These are phyloP conservation scores for Williopsis jadinii DNA, from an alignment of 1,139 yeast species.

Conservation along the genomic window DNA sequence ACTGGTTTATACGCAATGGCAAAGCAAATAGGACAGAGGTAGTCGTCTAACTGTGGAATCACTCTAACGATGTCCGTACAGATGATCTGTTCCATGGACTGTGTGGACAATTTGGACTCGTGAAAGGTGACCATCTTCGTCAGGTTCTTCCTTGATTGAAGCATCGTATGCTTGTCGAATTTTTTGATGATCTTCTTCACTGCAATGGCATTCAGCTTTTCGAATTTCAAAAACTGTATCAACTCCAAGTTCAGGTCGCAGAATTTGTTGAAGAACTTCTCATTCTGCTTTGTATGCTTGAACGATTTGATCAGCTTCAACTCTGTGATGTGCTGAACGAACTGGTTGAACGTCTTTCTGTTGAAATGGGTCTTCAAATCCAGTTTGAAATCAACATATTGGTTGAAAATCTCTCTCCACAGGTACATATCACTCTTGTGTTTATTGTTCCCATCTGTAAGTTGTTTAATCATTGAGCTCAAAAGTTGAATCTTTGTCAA, in stretches of 20 bases:
- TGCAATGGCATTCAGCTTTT: conserved; percentile 56
- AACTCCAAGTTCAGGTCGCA: conserved; percentile 47
- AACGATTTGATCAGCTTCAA: conserved; percentile 37
- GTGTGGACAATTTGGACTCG: conserved; percentile 8
- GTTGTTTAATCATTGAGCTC: conserved; percentile 51
- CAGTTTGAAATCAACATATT: conserved; percentile 60
- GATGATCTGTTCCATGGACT: conserved; percentile 34
- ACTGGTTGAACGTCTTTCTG: conserved; percentile 30
- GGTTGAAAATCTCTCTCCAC: conserved; percentile 66
- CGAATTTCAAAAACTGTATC: conserved; percentile 53
- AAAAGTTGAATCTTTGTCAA: conserved; percentile 36
- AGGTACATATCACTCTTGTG: conserved; percentile 51
- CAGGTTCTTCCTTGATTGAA: conserved; percentile 41
- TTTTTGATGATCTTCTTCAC: conserved; percentile 62
- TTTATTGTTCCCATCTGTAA: conserved; percentile 29
- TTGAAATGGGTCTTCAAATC: conserved; percentile 52
- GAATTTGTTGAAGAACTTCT: conserved; percentile 43
- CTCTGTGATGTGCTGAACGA: conserved; percentile 37
- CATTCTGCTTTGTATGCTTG: conserved; percentile 38
- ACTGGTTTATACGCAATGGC: conserved; percentile 68
- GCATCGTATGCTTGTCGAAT: conserved; percentile 64
- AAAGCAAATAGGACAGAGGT: conserved; percentile 66
- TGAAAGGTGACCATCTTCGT: conserved; percentile 33
- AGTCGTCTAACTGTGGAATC: conserved; percentile 70
- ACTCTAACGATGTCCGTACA: conserved; percentile 47